Conservation (phyloP, 345 rosid species). For the Iberis pinnata region DNA sequence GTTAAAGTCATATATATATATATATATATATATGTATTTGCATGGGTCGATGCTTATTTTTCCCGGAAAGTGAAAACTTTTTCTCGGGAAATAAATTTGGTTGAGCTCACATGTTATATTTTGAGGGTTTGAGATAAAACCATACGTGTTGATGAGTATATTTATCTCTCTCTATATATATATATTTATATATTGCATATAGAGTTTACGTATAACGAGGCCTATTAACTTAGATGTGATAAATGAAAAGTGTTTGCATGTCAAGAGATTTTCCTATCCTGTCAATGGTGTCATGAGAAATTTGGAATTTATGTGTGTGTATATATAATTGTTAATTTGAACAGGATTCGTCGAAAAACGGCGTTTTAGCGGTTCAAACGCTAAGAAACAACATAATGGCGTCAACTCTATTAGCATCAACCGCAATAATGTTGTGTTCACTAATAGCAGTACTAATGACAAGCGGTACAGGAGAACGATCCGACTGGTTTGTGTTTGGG, state of each 20-base stretch:
- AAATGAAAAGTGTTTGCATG: conserved; percentile 11
- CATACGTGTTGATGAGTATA: neutral
- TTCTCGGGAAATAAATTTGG: neutral
- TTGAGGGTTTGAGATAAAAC: conserved; percentile 12
- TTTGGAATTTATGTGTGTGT: neutral
- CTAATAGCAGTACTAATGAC: conserved; percentile 65
- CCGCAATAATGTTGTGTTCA: conserved; percentile 76
- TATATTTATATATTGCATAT: neutral
- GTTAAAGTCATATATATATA: neutral
- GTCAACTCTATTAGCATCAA: conserved; percentile 77
- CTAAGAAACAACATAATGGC: conserved; percentile 93
- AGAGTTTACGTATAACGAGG: neutral
- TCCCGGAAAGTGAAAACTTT: neutral
- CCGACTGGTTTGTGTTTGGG: conserved; percentile 42
- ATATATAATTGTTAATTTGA: neutral
- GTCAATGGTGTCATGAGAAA: conserved; percentile 9
- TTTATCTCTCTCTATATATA: no score
- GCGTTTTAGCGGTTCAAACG: conserved; percentile 87
- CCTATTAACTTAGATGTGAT: conserved; percentile 1
- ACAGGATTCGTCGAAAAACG: conserved; percentile 64
- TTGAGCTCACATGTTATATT: conserved; percentile 7
- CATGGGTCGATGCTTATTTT: conserved; percentile 10
- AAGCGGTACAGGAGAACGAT: conserved; percentile 20
- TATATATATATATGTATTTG: neutral
- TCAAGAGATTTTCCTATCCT: conserved; percentile 10